Evolutionary conservation across 192 early-diverging fungal genomes (phyloP), one percentile per base, ranked within the genome.

Genomic region (Entomortierella beljakovae): DNA sequence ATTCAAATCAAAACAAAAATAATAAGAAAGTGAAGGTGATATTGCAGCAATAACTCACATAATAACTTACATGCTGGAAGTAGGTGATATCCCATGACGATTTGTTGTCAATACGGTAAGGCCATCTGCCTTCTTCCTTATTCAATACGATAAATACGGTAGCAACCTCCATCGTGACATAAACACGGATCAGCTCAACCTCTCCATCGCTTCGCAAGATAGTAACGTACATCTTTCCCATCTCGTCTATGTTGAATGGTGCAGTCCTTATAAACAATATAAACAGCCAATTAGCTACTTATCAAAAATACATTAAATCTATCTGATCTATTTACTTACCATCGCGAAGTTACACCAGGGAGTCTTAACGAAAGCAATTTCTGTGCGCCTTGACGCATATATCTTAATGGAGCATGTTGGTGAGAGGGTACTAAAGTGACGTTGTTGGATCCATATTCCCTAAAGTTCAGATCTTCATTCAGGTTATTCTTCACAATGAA

Each of bases 401-500:
- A 91, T 72, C 92, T 87, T 25, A 98, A 71, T 1, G 95, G 89
- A 6, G 82, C 75, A 15, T 89, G 84, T 54, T 88, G 71, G 48
- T 89, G 85, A 0, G 87, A 67, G 16, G 82, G 68, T 20, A 94
- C 40, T 26, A 70, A 22, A 0, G 87, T 77, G n/a, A 82, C 68
- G 13, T 65, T 57, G 8, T 81, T 81, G n/a, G 89, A 88, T 31
- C 90, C 88, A 26, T 82, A 82, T 48, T 94, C 93, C 9, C 94
- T 86, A 71, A 91, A 94, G 68, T 91, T 85, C 11, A 99, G 66
- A 32, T 92, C 84, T 38, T 92, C 85, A 26, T 85, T 81, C 26
- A 91, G 72, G 60, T 91, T 87, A 82, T 99, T 99, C 75, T 92
- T 92, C 43, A 98, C 68, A 16, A 97, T 91, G 73, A 94, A 99